phyloP scores from a whole-genome alignment of 106 monocot genomes.

The Chionographis japonica region DNA sequence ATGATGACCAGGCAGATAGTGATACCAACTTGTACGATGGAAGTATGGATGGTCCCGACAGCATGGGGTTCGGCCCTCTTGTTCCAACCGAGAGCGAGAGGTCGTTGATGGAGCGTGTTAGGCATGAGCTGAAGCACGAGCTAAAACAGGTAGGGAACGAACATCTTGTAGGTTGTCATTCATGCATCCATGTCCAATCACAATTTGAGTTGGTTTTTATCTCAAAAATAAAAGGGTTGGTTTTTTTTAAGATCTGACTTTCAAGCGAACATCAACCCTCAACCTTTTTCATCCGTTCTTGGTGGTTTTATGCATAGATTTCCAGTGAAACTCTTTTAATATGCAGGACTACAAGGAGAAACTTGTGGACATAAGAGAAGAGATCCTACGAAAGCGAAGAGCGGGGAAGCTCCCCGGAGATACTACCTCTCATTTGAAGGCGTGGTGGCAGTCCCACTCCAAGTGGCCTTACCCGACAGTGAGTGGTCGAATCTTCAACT shows the following conservation, averaged over 20 bases:
- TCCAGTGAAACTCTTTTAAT: background rate
- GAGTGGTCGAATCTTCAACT: conserved; percentile 6
- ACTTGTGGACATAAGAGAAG: conserved; percentile 91
- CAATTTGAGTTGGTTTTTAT: background rate
- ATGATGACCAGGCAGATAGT: conserved; percentile 83
- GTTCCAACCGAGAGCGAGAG: conserved; percentile 93
- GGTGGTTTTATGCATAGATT: background rate
- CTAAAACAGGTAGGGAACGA: conserved; percentile 58
- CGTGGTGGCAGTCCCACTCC: conserved; percentile 98
- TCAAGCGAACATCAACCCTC: too few species aligned
- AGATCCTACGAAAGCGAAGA: conserved; percentile 86
- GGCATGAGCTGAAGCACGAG: conserved; percentile 95
- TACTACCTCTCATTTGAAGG: conserved; percentile 79
- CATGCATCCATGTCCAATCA: background rate
- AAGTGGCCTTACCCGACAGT: conserved; percentile 99
- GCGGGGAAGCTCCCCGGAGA: conserved; percentile 92
- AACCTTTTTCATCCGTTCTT: too few species aligned
- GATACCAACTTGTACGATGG: conserved; percentile 81
- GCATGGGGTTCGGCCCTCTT: conserved; percentile 83
- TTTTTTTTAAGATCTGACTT: too few species aligned
- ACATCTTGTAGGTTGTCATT: background rate
- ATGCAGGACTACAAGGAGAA: conserved; percentile 90
- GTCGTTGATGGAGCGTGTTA: conserved; percentile 85
- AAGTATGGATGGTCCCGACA: conserved; percentile 63
- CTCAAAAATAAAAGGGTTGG: too few species aligned